Percentiles rank a stretch among this genome's conserved stretches.
These are phyloP conservation scores for Hygrophila difformis DNA, from an alignment of 257 asterid species.

Conservation along the genomic window DNA sequence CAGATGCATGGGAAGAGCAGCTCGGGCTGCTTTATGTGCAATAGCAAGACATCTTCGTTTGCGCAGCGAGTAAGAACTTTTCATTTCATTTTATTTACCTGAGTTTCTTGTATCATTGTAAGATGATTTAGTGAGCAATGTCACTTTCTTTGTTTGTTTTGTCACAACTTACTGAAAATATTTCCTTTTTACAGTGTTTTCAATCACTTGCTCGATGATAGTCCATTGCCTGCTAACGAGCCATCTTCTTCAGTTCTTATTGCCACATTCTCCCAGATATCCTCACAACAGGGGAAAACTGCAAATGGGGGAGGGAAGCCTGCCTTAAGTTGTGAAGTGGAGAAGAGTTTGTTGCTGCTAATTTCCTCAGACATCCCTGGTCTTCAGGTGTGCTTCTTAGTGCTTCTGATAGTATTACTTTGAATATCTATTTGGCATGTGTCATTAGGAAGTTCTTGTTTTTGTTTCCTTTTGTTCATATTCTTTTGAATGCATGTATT, in stretches of 20 bases:
- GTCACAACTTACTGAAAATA: slow-evolving; percentile 15
- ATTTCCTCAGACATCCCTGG: slow-evolving; percentile 82
- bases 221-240: slow-evolving; percentile 80
- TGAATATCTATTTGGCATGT: slow-evolving; percentile 5
- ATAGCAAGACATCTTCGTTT: slow-evolving; percentile 90
- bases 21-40: slow-evolving; percentile 79
- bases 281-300: slow-evolving; percentile 47
- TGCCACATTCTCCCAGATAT: slow-evolving; percentile 46
- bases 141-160: slow-evolving; percentile 9
- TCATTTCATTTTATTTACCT: neutral
- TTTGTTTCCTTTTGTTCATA: slow-evolving; percentile 2
- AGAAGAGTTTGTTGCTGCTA: slow-evolving; percentile 76
- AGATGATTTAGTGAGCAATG: neutral
- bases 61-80: slow-evolving; percentile 83
- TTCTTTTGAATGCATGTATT: neutral
- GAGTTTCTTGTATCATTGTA: slow-evolving; percentile 5
- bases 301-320: slow-evolving; percentile 53
- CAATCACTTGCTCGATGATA: slow-evolving; percentile 84
- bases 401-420: slow-evolving; percentile 10
- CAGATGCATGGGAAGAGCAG: slow-evolving; percentile 91
- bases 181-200: slow-evolving; percentile 57
- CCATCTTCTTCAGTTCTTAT: slow-evolving; percentile 80
- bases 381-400: slow-evolving; percentile 54
- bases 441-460: slow-evolving; percentile 1
- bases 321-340: slow-evolving; percentile 53